A percentile compares a stretch with the other conserved stretches of the same genome.
Conservation (phyloP, 441 rosid species). For the Adansonia rubrostipa region DNA sequence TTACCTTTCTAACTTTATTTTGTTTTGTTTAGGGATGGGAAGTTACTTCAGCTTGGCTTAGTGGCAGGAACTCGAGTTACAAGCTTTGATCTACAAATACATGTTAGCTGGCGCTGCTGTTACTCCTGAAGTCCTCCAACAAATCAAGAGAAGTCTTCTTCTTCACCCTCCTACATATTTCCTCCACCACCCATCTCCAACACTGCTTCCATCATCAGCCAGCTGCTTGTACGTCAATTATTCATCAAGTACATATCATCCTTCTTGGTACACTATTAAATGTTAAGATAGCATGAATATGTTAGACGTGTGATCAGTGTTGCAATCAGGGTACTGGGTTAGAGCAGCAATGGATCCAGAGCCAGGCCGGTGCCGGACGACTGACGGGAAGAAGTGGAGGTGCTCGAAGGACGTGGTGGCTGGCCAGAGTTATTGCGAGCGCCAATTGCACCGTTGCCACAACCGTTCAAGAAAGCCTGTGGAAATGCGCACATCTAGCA, state of each 20-base stretch:
- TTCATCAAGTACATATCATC: too few species aligned
- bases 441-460: conserved; percentile 99
- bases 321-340: too few species aligned
- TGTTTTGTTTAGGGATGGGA: conserved; percentile 53
- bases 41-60: conserved; percentile 78
- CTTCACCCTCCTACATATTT: conserved; percentile 60
- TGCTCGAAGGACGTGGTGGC: conserved; percentile 88
- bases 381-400: conserved; percentile 99
- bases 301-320: too few species aligned
- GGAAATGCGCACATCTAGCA: conserved; percentile 56
- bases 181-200: conserved; percentile 58
- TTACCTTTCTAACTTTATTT: too few species aligned
- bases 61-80: conserved; percentile 92
- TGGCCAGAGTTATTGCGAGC: conserved; percentile 95
- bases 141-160: conserved; percentile 76
- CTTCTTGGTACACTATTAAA: too few species aligned
- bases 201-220: conserved; percentile 36
- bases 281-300: too few species aligned
- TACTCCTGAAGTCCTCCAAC: conserved; percentile 81
- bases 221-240: too few species aligned
- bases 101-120: conserved; percentile 81
- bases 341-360: conserved; percentile 68
- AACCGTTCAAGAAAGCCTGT: conserved; percentile 99
- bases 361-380: conserved; percentile 94
- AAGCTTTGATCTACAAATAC: conserved; percentile 89